phyloP scores from a whole-genome alignment of 768 basidiomycete species.

The Sistotremastrum niveocremeum region DNA sequence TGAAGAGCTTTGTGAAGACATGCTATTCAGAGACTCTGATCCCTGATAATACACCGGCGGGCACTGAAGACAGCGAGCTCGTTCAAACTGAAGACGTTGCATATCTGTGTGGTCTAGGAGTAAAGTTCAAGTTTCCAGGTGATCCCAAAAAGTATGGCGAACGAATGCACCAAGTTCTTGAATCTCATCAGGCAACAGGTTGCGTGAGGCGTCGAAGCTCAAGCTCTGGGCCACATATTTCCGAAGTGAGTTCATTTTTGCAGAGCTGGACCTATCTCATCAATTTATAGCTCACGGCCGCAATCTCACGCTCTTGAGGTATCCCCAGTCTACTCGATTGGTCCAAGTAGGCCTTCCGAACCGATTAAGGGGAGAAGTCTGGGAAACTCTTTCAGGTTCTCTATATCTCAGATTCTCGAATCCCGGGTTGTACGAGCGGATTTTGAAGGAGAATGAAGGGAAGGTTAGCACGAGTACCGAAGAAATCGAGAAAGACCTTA shows the following conservation, averaged over 20 bases:
- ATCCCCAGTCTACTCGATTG: constrained; percentile 93
- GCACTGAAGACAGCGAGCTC: constrained; percentile 14
- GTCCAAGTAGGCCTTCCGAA: constrained; percentile 96
- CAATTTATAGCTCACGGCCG: constrained; percentile 65
- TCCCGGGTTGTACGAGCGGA: constrained; percentile 65
- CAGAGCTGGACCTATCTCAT: constrained; percentile 4
- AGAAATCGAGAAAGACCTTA: constrained; percentile 97
- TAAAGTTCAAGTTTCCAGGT: constrained; percentile 82
- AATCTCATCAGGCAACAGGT: constrained; percentile 24
- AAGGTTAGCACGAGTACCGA: constrained; percentile 81
- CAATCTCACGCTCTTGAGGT: constrained; percentile 87
- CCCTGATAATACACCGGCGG: constrained; percentile 12
- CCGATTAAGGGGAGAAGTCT: constrained; percentile 88
- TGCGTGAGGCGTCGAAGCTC: constrained; percentile 86
- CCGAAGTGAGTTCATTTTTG: constrained; percentile 32
- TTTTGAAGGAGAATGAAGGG: constrained; percentile 67
- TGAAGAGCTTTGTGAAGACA: constrained; percentile 82
- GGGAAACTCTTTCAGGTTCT: constrained; percentile 95
- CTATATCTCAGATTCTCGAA: constrained; percentile 80
- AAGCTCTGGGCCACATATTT: constrained; percentile 92
- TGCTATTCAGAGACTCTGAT: constrained; percentile 91
- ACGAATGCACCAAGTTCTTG: neutral
- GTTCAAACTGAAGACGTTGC: constrained; percentile 24
- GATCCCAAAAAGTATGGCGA: constrained; percentile 73
- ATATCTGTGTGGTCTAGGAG: constrained; percentile 68